These are phyloP conservation scores for Termitomyces heimii DNA, from an alignment of 768 basidiomycete species.

Conservation along the genomic window DNA sequence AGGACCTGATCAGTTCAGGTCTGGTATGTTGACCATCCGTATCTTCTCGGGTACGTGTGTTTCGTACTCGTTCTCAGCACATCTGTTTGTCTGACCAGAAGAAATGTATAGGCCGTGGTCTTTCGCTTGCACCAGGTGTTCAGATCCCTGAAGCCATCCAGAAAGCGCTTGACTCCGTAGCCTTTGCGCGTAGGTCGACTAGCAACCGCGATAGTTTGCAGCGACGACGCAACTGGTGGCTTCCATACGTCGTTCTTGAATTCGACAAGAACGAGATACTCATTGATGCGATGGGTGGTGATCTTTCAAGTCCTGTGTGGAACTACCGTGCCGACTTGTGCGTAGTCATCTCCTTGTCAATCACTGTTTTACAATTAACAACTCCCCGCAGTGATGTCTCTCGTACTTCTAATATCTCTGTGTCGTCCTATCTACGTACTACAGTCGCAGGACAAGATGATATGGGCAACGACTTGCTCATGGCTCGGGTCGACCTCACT, in stretches of 20 bases:
- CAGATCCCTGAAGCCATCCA: constrained; percentile 82
- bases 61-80: neutral
- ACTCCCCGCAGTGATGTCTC: constrained; percentile 78
- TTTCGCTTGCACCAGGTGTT: constrained; percentile 73
- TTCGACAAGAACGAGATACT: constrained; percentile 98
- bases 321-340: constrained; percentile 95
- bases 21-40: constrained; percentile 91
- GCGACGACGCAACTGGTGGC: constrained; percentile 91
- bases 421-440: constrained; percentile 89
- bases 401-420: constrained; percentile 85
- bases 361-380: neutral
- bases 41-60: constrained; percentile 78
- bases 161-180: constrained; percentile 64
- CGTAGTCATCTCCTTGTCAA: constrained; percentile 25
- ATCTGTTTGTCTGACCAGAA: neutral
- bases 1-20: constrained; percentile 63
- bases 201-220: constrained; percentile 89
- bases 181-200: constrained; percentile 47
- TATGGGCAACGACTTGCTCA: constrained; percentile 95
- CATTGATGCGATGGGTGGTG: constrained; percentile 95
- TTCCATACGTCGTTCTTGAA: constrained; percentile 96
- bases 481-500: constrained; percentile 88
- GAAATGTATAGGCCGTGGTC: constrained; percentile 56
- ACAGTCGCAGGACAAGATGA: constrained; percentile 75
- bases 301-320: constrained; percentile 86